phyloP scores from a whole-genome alignment of 2,329 filamentous ascomycete species.

The Trichoderma polysporum region DNA sequence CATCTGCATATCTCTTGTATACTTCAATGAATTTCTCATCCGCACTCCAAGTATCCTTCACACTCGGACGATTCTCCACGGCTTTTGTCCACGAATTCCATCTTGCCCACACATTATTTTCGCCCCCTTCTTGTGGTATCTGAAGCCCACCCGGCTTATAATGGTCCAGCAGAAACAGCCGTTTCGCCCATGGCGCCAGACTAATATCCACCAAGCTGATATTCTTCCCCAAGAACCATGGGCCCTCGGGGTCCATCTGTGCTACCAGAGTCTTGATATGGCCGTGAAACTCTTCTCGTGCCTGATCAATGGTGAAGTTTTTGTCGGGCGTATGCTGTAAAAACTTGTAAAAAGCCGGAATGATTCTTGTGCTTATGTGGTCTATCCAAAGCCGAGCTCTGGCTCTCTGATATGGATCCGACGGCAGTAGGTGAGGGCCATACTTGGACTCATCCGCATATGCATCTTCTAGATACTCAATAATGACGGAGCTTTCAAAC shows the following conservation, averaged over 20 bases:
- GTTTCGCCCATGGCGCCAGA: conserved; percentile 70
- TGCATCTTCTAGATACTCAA: conserved; percentile 74
- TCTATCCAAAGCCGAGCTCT: conserved; percentile 71
- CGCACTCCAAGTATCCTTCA: conserved; percentile 67
- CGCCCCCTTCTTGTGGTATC: conserved; percentile 52
- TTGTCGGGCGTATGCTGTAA: conserved; percentile 56
- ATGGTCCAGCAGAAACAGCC: conserved; percentile 72
- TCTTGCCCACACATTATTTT: conserved; percentile 56
- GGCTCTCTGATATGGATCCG: conserved; percentile 63
- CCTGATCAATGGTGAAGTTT: conserved; percentile 49
- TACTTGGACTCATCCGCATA: conserved; percentile 49
- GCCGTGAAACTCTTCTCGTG: conserved; percentile 56
- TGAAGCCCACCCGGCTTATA: conserved; percentile 62
- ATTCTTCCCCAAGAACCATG: conserved; percentile 65
- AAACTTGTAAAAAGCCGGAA: conserved; percentile 67
- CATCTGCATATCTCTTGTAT: conserved; percentile 67
- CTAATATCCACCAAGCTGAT: conserved; percentile 70
- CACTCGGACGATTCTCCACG: conserved; percentile 58
- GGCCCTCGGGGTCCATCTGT: conserved; percentile 58
- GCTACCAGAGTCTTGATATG: conserved; percentile 59
- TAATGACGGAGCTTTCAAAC: conserved; percentile 71
- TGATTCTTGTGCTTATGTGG: conserved; percentile 64
- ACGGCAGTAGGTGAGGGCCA: conserved; percentile 55
- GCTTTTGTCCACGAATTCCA: conserved; percentile 66
- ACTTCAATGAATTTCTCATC: conserved; percentile 65